These are phyloP conservation scores for Sporodiniella umbellata DNA, from an alignment of 371 early-diverging fungal species.

Conservation along the genomic window DNA sequence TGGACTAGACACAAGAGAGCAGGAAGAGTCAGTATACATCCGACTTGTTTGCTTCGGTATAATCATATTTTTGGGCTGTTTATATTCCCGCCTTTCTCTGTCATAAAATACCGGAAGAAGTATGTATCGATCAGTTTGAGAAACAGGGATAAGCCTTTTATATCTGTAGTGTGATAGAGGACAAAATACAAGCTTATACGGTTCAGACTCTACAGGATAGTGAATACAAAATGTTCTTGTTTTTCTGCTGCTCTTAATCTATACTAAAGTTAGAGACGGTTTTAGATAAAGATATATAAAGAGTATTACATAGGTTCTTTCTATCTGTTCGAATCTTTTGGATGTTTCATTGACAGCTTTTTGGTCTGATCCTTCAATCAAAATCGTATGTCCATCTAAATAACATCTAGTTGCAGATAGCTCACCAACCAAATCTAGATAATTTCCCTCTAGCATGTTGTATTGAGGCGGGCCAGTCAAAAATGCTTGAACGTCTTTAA, in stretches of 20 bases:
- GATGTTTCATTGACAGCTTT: slow-evolving; percentile 26
- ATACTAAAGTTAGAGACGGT: not conserved
- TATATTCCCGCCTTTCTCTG: not conserved
- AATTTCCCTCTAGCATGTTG: slow-evolving; percentile 19
- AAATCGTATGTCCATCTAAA: slow-evolving; percentile 12
- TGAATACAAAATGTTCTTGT: slow-evolving; percentile 23
- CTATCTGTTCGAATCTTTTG: slow-evolving; percentile 26
- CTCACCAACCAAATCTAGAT: slow-evolving; percentile 17
- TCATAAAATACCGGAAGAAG: slow-evolving; percentile 11
- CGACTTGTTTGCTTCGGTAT: not conserved
- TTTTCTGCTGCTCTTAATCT: slow-evolving; percentile 17
- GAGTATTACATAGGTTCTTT: slow-evolving; percentile 32
- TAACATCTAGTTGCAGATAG: slow-evolving; percentile 23
- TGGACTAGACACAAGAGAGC: too few relatives aligned
- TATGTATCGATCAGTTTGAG: slow-evolving; percentile 2
- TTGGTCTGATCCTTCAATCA: slow-evolving; percentile 14
- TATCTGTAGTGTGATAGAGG: slow-evolving; percentile 21
- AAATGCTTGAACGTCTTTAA: slow-evolving; percentile 14
- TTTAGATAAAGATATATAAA: not conserved
- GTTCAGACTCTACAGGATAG: slow-evolving; percentile 25
- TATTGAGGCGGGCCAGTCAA: slow-evolving; percentile 21
- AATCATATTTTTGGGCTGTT: slow-evolving; percentile 10
- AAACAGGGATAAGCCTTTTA: slow-evolving; percentile 7
- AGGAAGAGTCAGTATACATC: not conserved
- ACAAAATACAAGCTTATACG: slow-evolving; percentile 33